Conservation (phyloP, 2,329 filamentous ascomycete species). For the Amesomyces nigricolor region DNA sequence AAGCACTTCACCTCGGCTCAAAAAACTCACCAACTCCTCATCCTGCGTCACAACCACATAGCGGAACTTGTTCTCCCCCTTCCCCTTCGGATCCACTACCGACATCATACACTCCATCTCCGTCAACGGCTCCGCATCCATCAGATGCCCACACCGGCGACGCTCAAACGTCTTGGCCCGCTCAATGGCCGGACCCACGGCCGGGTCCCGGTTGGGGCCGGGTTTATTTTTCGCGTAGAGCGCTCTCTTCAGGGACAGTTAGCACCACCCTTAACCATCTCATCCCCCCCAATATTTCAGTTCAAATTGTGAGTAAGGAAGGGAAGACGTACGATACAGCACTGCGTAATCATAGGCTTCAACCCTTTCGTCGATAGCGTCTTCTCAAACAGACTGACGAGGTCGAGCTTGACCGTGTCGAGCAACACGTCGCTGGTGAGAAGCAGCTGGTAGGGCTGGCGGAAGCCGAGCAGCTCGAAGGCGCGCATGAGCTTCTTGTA, state of each 20-base stretch:
- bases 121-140: conserved; percentile 61
- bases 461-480: conserved; percentile 55
- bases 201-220: conserved; percentile 46
- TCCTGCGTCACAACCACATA: conserved; percentile 76
- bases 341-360: conserved; percentile 47
- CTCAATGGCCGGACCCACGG: conserved; percentile 67
- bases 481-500: conserved; percentile 73
- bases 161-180: conserved; percentile 68
- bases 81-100: conserved; percentile 69
- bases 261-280: too few species aligned
- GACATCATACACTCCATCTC: conserved; percentile 64
- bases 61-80: conserved; percentile 66
- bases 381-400: conserved; percentile 25
- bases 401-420: conserved; percentile 58
- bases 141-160: conserved; percentile 71
- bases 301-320: background rate
- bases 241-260: conserved; percentile 41
- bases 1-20: too few species aligned
- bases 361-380: conserved; percentile 25
- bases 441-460: conserved; percentile 88
- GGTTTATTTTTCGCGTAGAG: conserved; percentile 57
- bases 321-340: conserved; percentile 45
- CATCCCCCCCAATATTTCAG: too few species aligned
- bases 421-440: conserved; percentile 81
- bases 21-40: conserved; percentile 41